Conservation (phyloP, 163 green algal species). For the Chlorella variabilis region DNA sequence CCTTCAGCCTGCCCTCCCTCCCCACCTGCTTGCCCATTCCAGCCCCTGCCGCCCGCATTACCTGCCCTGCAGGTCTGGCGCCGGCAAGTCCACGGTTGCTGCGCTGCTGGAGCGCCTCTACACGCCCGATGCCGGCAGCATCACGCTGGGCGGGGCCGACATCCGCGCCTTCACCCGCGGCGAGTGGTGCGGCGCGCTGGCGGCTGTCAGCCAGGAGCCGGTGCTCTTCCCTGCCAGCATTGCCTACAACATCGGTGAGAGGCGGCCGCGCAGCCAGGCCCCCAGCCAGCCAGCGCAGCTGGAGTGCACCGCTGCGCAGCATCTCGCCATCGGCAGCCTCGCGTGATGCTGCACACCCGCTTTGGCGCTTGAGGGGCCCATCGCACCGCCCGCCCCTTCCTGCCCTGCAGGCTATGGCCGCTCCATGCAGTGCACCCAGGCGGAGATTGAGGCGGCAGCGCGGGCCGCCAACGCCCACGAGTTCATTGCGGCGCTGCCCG, state of each 20-base stretch:
- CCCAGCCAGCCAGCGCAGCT: too few species aligned
- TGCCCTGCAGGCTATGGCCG: conserved; percentile 66
- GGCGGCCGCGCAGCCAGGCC: neutral
- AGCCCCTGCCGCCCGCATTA: too few species aligned
- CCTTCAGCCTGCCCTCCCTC: neutral
- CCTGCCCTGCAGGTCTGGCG: conserved; percentile 61
- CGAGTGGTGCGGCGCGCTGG: conserved; percentile 75
- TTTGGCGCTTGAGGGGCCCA: too few species aligned
- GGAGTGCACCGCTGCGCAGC: neutral
- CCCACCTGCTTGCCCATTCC: neutral
- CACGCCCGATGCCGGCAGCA: conserved; percentile 53
- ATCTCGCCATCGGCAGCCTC: too few species aligned
- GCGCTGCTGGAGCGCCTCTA: conserved; percentile 71
- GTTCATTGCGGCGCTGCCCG: conserved; percentile 76
- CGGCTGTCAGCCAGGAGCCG: conserved; percentile 81
- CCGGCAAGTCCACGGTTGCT: conserved; percentile 87
- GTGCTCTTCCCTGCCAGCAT: conserved; percentile 84
- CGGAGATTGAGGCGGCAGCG: conserved; percentile 80
- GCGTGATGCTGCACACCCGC: too few species aligned
- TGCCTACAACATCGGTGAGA: conserved; percentile 83
- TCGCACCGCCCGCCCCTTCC: too few species aligned
- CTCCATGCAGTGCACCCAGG: conserved; percentile 60
- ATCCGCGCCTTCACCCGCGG: conserved; percentile 60
- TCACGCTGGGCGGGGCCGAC: conserved; percentile 69
- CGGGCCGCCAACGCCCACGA: conserved; percentile 71